These are phyloP conservation scores for Lasiodiplodia sp. DNA, from an alignment of 2,329 filamentous ascomycete genomes.

Conservation along the genomic window DNA sequence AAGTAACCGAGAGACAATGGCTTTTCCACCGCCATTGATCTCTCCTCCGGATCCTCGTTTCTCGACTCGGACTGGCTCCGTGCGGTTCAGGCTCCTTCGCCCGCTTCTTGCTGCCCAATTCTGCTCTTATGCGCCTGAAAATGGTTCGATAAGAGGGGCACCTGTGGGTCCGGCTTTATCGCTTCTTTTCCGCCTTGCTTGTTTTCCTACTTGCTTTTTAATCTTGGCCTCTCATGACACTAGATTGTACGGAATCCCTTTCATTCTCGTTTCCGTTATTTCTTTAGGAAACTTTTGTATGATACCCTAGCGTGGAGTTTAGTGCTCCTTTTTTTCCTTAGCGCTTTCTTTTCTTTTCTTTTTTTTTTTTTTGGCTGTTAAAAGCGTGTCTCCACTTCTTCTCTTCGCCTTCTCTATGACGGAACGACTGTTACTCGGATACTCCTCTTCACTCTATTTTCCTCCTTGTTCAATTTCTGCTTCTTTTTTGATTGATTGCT, in stretches of 20 bases:
- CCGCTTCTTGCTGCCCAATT: neutral
- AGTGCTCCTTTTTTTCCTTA: neutral
- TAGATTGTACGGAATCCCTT: slow-evolving; percentile 8
- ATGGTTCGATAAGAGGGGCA: slow-evolving; percentile 9
- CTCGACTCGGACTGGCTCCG: slow-evolving; percentile 19
- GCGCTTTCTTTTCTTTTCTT: neutral
- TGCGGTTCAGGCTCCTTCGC: neutral
- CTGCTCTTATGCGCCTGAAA: neutral
- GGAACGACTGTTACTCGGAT: slow-evolving; percentile 9
- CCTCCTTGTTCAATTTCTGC: neutral
- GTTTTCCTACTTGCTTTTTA: neutral
- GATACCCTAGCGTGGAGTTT: slow-evolving; percentile 18
- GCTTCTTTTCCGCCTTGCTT: neutral
- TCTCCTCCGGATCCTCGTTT: neutral
- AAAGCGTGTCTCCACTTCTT: neutral
- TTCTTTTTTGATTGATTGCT: neutral
- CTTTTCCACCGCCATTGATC: neutral
- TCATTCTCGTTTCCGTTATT: neutral
- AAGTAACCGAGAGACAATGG: neutral
- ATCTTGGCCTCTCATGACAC: neutral
- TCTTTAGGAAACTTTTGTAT: slow-evolving; percentile 18
- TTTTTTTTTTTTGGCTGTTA: neutral
- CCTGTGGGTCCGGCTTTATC: neutral
- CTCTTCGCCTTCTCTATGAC: slow-evolving; percentile 6
- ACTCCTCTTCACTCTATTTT: neutral